Conservation (phyloP, 352 stramenopile species). For the Pythium biforme region DNA sequence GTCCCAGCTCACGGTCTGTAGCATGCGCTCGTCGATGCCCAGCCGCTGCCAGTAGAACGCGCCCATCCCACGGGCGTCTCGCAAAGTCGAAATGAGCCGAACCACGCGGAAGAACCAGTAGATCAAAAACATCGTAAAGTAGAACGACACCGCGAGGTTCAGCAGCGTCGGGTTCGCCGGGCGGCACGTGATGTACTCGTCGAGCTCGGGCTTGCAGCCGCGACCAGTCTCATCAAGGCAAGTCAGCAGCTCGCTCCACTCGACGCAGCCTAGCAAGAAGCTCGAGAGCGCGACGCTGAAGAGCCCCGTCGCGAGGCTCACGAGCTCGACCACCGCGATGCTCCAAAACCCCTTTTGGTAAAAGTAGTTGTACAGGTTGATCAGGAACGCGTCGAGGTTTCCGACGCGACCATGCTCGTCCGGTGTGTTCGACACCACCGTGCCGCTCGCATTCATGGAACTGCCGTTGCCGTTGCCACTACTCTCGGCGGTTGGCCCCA, state of each 20-base stretch:
- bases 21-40: constrained; percentile 80
- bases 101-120: constrained; percentile 91
- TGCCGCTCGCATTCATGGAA: neutral
- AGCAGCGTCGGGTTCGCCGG: constrained; percentile 48
- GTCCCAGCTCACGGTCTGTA: constrained; percentile 88
- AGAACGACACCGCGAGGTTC: constrained; percentile 81
- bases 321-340: constrained; percentile 88
- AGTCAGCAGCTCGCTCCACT: constrained; percentile 91
- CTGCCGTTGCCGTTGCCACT: neutral
- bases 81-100: constrained; percentile 79
- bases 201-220: constrained; percentile 74
- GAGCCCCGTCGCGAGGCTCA: constrained; percentile 91
- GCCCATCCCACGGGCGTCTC: constrained; percentile 89
- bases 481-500: neutral
- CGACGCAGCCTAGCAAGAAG: constrained; percentile 94
- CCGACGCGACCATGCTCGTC: constrained; percentile 68
- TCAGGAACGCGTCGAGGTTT: constrained; percentile 92
- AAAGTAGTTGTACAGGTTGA: constrained; percentile 94
- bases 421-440: constrained; percentile 45
- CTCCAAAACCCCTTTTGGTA: constrained; percentile 91
- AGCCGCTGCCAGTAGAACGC: constrained; percentile 91
- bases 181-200: constrained; percentile 70
- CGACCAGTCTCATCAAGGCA: constrained; percentile 75
- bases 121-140: constrained; percentile 93
- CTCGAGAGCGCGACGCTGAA: constrained; percentile 96